Evolutionary conservation across 176 grass and related monocot species (phyloP).

Genomic region (Calamus simplicifolius): DNA sequence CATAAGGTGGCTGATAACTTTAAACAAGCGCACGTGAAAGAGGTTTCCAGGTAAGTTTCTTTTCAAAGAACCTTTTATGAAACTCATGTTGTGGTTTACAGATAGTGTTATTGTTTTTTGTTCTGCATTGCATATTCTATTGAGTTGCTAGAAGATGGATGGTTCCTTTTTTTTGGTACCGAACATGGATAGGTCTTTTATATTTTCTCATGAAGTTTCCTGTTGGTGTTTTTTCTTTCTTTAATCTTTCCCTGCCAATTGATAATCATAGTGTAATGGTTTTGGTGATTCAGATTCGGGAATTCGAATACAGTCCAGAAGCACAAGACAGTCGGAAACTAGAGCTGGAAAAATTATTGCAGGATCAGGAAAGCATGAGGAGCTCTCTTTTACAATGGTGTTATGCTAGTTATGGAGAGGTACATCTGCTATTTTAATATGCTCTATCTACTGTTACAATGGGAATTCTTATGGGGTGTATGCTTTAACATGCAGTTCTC

Average conservation of each 20-base stretch:
- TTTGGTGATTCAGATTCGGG: constrained; percentile 46
- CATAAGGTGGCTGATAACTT: constrained; percentile 88
- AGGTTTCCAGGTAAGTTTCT: constrained; percentile 69
- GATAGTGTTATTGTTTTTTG: background rate
- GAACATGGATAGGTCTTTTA: too few species aligned
- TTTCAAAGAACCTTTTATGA: background rate
- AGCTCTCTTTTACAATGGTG: constrained; percentile 89
- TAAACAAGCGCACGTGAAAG: constrained; percentile 70
- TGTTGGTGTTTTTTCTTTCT: too few species aligned
- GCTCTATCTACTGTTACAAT: too few species aligned
- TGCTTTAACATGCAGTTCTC: too few species aligned
- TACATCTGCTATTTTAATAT: constrained; percentile 16
- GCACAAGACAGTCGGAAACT: constrained; percentile 69
- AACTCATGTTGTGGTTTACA: background rate
- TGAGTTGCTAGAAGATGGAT: too few species aligned
- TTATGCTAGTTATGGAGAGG: constrained; percentile 96
- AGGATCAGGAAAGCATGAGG: constrained; percentile 79
- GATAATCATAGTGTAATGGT: too few species aligned
- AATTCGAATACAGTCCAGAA: constrained; percentile 92
- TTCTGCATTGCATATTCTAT: too few species aligned
- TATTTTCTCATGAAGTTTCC: too few species aligned
- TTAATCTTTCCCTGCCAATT: too few species aligned
- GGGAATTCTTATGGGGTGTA: too few species aligned
- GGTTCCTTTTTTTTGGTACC: too few species aligned
- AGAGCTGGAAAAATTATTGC: constrained; percentile 76